phyloP scores from a whole-genome alignment of 768 basidiomycete genomes.

The Pisolithus albus region DNA sequence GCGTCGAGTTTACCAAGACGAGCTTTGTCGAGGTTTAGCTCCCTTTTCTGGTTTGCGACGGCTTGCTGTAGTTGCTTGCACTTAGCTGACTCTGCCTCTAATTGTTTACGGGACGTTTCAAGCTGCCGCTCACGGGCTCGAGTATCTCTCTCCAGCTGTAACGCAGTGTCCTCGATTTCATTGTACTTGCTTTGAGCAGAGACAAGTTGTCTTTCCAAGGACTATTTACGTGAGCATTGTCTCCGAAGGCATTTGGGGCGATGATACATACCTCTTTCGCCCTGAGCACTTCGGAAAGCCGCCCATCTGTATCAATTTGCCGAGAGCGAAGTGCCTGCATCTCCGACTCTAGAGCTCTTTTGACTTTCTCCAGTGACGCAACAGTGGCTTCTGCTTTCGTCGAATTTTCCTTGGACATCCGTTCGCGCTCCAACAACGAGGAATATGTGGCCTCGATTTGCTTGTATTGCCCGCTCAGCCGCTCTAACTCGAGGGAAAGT shows the following conservation, averaged over 20 bases:
- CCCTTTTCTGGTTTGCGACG: constrained; percentile 55
- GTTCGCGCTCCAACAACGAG: constrained; percentile 59
- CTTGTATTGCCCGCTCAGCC: constrained; percentile 50
- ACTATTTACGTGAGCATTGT: constrained; percentile 33
- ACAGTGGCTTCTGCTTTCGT: constrained; percentile 43
- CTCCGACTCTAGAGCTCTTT: constrained; percentile 64
- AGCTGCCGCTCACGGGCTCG: constrained; percentile 65
- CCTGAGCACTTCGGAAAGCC: constrained; percentile 52
- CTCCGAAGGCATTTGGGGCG: not conserved
- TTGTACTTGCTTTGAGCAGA: constrained; percentile 69
- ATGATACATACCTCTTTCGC: constrained; percentile 62
- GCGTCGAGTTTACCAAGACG: constrained; percentile 65
- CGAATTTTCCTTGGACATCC: constrained; percentile 43
- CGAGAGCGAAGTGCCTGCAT: constrained; percentile 60
- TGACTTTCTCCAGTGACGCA: constrained; percentile 60
- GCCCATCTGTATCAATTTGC: constrained; percentile 59
- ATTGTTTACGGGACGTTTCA: constrained; percentile 62
- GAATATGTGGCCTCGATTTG: constrained; percentile 54
- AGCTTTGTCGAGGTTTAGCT: constrained; percentile 63
- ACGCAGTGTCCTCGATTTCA: constrained; percentile 81
- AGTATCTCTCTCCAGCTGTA: constrained; percentile 80
- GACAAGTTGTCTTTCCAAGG: constrained; percentile 69
- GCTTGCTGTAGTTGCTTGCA: constrained; percentile 70
- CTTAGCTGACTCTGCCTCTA: constrained; percentile 67
- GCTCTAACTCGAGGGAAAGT: constrained; percentile 70